These are phyloP conservation scores for Colletotrichum agaves DNA, from an alignment of 2,329 filamentous ascomycete genomes.

Conservation along the genomic window DNA sequence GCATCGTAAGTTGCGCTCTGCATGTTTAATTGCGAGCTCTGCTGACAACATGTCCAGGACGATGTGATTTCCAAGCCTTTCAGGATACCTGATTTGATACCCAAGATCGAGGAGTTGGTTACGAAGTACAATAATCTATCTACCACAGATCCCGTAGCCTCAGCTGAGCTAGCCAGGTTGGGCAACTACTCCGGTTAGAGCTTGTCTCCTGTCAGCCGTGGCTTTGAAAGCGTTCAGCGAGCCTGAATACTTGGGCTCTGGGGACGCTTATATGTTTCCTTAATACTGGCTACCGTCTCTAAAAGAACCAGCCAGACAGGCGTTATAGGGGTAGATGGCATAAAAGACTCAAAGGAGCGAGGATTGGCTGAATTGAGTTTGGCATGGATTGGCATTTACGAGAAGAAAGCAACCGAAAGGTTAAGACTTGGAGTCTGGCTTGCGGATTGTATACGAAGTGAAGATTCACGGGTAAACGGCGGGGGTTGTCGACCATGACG, in stretches of 20 bases:
- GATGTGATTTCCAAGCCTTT: slow-evolving; percentile 85
- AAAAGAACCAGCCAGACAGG: slow-evolving; percentile 13
- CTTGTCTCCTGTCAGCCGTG: slow-evolving; percentile 9
- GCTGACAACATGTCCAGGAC: slow-evolving; percentile 57
- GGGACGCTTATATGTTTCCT: not conserved
- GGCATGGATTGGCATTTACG: slow-evolving; percentile 9
- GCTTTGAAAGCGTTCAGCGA: not conserved
- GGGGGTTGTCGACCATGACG: not conserved
- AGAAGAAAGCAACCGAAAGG: slow-evolving; percentile 19
- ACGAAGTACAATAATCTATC: slow-evolving; percentile 51
- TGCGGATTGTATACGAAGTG: slow-evolving; percentile 9
- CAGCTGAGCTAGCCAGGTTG: not conserved
- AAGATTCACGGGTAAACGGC: slow-evolving; percentile 8
- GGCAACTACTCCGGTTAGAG: slow-evolving; percentile 1
- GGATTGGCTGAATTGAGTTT: slow-evolving; percentile 17
- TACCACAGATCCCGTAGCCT: slow-evolving; percentile 34
- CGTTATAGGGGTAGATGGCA: slow-evolving; percentile 18
- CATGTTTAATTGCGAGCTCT: slow-evolving; percentile 4
- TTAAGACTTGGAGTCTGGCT: slow-evolving; percentile 22
- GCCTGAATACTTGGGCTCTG: not conserved
- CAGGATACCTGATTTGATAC: slow-evolving; percentile 75
- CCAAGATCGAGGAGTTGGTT: slow-evolving; percentile 71
- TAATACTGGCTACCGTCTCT: not conserved
- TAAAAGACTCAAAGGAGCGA: slow-evolving; percentile 19
- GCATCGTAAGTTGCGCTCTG: slow-evolving; percentile 68